Conservation (phyloP, 2,329 filamentous ascomycete genomes). For the Diaporthe destruens region DNA sequence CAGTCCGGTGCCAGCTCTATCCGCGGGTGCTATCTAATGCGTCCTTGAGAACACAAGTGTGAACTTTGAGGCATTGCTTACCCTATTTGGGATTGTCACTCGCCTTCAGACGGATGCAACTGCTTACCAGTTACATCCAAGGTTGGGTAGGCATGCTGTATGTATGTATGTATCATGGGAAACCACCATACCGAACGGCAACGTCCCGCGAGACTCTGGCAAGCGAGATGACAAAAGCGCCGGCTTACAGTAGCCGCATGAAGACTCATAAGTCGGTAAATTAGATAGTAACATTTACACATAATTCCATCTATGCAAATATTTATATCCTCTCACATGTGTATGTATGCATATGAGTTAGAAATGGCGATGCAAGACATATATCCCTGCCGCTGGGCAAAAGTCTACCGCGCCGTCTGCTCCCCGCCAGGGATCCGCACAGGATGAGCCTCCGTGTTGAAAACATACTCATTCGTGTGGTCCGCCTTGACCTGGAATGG, state of each 20-base stretch:
- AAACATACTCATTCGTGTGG: slow-evolving; percentile 62
- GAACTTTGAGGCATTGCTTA: too few relatives aligned
- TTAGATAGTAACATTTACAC: not conserved
- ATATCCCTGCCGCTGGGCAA: not conserved
- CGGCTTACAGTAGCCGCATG: not conserved
- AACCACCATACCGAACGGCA: not conserved
- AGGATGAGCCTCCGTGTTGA: slow-evolving; percentile 64
- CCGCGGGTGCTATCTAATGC: not conserved
- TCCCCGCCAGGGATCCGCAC: slow-evolving; percentile 48
- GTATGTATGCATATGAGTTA: slow-evolving; percentile 1
- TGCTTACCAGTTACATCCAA: too few relatives aligned
- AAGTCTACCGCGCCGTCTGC: not conserved
- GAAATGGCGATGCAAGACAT: not conserved
- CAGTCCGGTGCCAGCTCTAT: not conserved
- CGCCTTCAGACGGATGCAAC: not conserved
- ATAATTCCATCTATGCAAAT: not conserved
- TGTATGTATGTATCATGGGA: too few relatives aligned
- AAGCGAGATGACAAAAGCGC: not conserved
- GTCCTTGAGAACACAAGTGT: not conserved
- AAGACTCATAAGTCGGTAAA: not conserved
- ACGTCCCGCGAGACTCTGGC: accelerated
- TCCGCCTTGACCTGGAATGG: slow-evolving; percentile 62
- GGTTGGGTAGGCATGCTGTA: too few relatives aligned
- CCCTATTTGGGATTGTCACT: too few relatives aligned
- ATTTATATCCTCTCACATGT: not conserved